Conservation (phyloP, 2,329 filamentous ascomycete genomes). For the Drechslerella coelobrocha region DNA sequence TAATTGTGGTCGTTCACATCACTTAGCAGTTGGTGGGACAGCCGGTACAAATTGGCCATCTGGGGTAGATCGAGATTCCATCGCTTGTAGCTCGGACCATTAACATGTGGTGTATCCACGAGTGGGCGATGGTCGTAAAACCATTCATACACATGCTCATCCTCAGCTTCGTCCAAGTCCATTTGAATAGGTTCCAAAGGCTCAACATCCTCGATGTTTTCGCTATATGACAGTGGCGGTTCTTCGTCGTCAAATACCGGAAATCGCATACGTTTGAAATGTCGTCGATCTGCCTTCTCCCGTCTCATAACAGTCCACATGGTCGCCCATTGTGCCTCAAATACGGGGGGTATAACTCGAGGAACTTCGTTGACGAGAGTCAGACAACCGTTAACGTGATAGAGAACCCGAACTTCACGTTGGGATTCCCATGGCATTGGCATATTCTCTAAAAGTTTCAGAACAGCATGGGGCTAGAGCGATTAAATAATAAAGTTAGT, state of each 20-base stretch:
- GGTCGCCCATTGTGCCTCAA: constrained; percentile 97
- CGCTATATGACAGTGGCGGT: constrained; percentile 94
- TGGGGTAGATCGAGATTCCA: constrained; percentile 94
- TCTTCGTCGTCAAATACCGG: constrained; percentile 99
- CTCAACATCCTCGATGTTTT: constrained; percentile 98
- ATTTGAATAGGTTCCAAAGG: constrained; percentile 97
- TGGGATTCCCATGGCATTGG: constrained; percentile 99
- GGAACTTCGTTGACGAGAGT: constrained; percentile 97
- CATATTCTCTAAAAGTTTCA: constrained; percentile 99
- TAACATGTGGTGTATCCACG: constrained; percentile 89
- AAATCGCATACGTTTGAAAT: constrained; percentile 99
- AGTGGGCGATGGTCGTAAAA: constrained; percentile 95
- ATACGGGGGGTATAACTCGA: constrained; percentile 95
- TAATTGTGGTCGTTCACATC: constrained; percentile 97
- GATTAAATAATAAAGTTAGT: constrained; percentile 48
- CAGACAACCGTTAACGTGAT: constrained; percentile 96
- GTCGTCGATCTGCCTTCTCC: constrained; percentile 91
- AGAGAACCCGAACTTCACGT: constrained; percentile 94
- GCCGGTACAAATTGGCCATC: constrained; percentile 92
- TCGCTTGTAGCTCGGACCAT: constrained; percentile 92
- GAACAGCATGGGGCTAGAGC: constrained; percentile 77
- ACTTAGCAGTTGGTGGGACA: constrained; percentile 87
- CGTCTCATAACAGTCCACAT: constrained; percentile 99
- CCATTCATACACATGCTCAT: constrained; percentile 91
- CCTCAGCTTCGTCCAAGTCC: constrained; percentile 94